Evolutionary conservation across 495 filamentous ascomycete genomes (phyloP).

Genomic region (Pyrenula aspistea): DNA sequence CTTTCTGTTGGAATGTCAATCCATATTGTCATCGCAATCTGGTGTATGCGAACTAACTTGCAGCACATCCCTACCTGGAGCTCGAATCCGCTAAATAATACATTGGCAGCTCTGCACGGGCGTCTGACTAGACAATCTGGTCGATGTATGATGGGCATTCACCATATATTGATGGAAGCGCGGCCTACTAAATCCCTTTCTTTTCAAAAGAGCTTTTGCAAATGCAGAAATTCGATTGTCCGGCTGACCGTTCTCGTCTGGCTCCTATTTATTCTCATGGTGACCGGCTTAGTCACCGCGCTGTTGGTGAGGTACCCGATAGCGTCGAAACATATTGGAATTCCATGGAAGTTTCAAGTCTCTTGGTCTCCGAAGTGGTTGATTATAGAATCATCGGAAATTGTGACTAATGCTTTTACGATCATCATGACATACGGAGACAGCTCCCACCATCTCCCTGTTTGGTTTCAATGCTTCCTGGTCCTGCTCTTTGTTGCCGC

Average conservation of each 20-base stretch:
- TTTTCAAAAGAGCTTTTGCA: neutral
- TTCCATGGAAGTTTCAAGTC: neutral
- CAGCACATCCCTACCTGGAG: slow-evolving; percentile 15
- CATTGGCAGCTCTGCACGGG: slow-evolving; percentile 7
- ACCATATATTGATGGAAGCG: neutral
- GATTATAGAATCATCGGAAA: neutral
- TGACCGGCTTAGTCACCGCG: neutral
- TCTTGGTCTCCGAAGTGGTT: neutral
- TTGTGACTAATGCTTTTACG: neutral
- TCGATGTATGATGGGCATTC: neutral
- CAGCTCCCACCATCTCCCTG: neutral
- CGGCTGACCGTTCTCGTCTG: neutral
- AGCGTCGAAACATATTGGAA: neutral
- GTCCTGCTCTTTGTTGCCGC: neutral
- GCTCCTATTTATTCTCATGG: neutral
- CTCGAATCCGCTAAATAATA: slow-evolving; percentile 16
- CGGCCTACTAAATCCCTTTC: neutral
- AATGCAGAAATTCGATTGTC: neutral
- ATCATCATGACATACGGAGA: neutral
- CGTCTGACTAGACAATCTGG: neutral
- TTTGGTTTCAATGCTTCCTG: neutral
- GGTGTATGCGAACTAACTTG: neutral
- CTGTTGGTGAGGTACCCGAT: neutral
- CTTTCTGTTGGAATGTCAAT: neutral
- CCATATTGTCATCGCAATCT: neutral